Conservation (phyloP, 1,139 yeast genomes). For the Candida neerlandica region DNA sequence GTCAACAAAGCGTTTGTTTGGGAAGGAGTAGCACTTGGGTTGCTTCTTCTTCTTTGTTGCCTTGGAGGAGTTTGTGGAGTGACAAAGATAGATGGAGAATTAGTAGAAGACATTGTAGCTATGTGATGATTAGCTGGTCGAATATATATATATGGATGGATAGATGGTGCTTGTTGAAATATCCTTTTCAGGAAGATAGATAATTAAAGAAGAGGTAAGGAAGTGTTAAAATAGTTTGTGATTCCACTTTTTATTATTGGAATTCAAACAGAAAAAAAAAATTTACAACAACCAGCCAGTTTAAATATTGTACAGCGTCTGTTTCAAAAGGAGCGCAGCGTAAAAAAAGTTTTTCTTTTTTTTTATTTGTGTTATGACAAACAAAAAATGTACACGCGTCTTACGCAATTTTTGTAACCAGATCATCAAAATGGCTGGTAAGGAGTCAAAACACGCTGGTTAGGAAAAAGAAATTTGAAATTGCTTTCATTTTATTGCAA, state of each 20-base stretch:
- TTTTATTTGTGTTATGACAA: background rate
- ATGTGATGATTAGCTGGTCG: background rate
- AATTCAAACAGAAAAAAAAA: background rate
- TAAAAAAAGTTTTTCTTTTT: background rate
- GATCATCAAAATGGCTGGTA: background rate
- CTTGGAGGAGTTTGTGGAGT: conserved; percentile 14
- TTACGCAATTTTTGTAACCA: background rate
- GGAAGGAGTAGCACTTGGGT: conserved; percentile 5
- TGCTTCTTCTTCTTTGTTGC: conserved; percentile 1
- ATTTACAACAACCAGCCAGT: background rate
- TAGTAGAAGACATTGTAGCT: conserved; percentile 1
- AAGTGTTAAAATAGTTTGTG: background rate
- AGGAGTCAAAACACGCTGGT: background rate
- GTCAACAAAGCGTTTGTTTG: conserved; percentile 10
- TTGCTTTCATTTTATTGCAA: background rate
- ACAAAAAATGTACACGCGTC: background rate
- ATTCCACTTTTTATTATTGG: background rate
- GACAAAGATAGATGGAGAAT: conserved; percentile 7
- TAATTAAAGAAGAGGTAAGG: background rate
- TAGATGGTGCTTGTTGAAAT: background rate
- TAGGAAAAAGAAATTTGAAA: background rate
- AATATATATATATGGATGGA: background rate
- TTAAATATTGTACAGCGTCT: no score
- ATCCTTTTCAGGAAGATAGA: background rate
- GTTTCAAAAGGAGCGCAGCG: no score